Base-by-base conservation (phyloP, 345 rosid species). In the Brassica incana region DNA sequence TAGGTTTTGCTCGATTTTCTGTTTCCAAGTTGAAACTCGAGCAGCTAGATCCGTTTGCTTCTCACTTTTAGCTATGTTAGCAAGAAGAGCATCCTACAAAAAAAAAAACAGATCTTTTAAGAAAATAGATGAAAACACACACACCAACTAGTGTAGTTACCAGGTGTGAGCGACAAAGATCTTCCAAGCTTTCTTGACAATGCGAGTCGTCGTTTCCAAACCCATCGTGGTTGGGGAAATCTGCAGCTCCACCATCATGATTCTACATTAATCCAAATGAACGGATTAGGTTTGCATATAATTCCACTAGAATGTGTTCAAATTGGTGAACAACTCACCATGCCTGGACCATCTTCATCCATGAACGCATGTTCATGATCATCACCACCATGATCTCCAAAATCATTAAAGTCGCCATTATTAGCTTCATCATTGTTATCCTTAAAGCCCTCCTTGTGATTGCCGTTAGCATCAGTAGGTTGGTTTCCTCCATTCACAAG, bases 11-110 rank as follows among this genome's bases (percentile, higher is more conserved):
- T 95, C 99, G 69, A 95, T 93, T 74, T 92, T 95, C 77, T 89
- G 97, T 86, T 92, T 93, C 99, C 99, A 95, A 0, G 90, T 80
- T 58, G 97, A 88, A 70, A 93, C 97, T 33, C 97, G 94, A 78
- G 91, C 87, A 81, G 97, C 97, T 80, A 93, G 78, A 82, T 92
- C 98, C n/a, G 93, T 88, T 83, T 90, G 97, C 76, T 87, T 95
- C 87, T 93, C 98, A 33, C 74, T 86, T 86, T 92, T 93, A 76
- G 99, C 97, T 84, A 95, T 90, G 85, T 90, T 93, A 59, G 92
- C 97, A 25, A 93, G 97, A 48, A 95, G 93, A 78, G 95, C 90
- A 85, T 95, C 99, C 99, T 95, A 84, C 76, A 3, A 29, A 35
- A 35, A 33, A 29, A 43, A 3, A 43, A 3, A 32, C 56, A 58